Base-by-base conservation (phyloP, 768 basidiomycete genomes). In the button mushroom (Agaricus bisporus) region DNA sequence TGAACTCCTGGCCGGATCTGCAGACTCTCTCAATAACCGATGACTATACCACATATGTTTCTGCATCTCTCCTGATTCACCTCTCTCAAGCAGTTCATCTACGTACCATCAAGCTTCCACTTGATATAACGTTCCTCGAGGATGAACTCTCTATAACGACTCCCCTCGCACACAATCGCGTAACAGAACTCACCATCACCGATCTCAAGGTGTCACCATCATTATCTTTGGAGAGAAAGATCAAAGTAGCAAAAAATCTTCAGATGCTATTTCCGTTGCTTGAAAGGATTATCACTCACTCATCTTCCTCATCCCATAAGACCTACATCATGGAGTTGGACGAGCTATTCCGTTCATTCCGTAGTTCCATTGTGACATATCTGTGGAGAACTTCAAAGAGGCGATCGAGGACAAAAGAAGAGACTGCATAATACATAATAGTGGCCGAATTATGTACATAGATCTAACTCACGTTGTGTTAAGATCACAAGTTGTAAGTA, bases 251-350 rank as follows among this genome's bases (percentile, higher is more conserved):
- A n/a, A 49, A 36, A 35, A 49, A 54, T 44, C 20, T 45, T n/a
- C 28, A 25, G 22, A 28, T 55, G 25, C 15, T 49, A 29, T 44
- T 56, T 50, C 52, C 42, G 20, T 22, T 10, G 37, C 42, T 52
- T 32, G 35, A 45, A 4, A 28, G 32, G 22, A 22, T 52, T 36
- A 14, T 43, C 7, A 51, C 50, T 14, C 14, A 43, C n/a, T 36
- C 22, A 22, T 1, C 22, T 22, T 9, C 8, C 15, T 25, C 50
- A 12, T n/a, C 17, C n/a, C 20, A 43, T 9, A 28, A 44, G 14
- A 6, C n/a, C 10, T 32, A 35, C n/a, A n/a, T 51, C 12, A 35
- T 18, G 12, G 50, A 44, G 32, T 15, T 51, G 29, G 41, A 51
- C 12, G 44, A 43, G 26, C 14, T 51, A 18, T 5, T 51, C n/a